phyloP scores from a whole-genome alignment of 306 rosid genomes.

The Cicer cuneatum region DNA sequence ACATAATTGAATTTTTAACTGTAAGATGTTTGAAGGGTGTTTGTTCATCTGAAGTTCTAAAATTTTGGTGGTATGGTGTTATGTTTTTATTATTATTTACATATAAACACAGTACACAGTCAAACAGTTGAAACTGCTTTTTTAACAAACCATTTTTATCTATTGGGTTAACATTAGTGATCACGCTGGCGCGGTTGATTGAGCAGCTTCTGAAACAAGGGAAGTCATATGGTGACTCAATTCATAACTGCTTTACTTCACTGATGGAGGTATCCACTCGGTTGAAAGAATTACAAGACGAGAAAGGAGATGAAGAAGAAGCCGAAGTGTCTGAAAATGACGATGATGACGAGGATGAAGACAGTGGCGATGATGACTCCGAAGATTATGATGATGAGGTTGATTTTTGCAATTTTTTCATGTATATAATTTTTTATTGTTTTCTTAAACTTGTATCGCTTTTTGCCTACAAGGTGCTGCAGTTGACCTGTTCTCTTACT shows the following conservation, averaged over 20 bases:
- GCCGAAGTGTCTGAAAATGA: conserved; percentile 58
- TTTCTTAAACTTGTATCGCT: conserved; percentile 8
- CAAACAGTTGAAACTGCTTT: conserved; percentile 25
- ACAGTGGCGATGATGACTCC: conserved; percentile 48
- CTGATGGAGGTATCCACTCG: conserved; percentile 70
- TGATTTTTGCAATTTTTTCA: conserved; percentile 40
- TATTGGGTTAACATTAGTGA: conserved; percentile 57
- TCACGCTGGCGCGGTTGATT: conserved; percentile 67
- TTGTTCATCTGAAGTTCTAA: conserved; percentile 9
- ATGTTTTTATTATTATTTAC: neutral
- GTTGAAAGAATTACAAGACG: conserved; percentile 63
- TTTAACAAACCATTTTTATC: conserved; percentile 19
- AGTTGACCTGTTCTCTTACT: conserved; percentile 15
- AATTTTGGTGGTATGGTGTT: neutral
- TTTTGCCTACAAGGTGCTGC: conserved; percentile 17
- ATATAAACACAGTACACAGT: conserved; percentile 2
- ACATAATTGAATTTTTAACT: conserved; percentile 10
- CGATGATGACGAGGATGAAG: conserved; percentile 51
- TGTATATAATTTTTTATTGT: conserved; percentile 32
- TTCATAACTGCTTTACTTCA: conserved; percentile 65
- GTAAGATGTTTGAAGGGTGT: conserved; percentile 1
- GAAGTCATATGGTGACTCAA: conserved; percentile 53
- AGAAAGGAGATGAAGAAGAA: conserved; percentile 55
- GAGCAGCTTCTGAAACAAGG: conserved; percentile 68
- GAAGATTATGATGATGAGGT: conserved; percentile 84